phyloP scores from a whole-genome alignment of 768 basidiomycete species.

The Lyophyllum decastes region DNA sequence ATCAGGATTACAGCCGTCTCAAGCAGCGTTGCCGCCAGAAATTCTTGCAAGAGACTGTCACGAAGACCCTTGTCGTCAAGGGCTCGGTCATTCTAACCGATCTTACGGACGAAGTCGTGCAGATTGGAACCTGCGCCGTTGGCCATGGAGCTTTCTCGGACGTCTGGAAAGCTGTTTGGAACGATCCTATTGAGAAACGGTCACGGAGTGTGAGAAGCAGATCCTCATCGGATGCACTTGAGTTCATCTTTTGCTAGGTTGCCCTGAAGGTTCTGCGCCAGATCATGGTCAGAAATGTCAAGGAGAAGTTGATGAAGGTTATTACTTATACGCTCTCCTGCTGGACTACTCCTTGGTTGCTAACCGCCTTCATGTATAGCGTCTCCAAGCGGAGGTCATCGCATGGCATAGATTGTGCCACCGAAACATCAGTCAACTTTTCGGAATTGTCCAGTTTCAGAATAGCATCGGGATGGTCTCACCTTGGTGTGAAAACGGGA shows the following conservation, averaged over 20 bases:
- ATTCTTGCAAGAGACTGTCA: constrained; percentile 52
- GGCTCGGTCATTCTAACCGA: constrained; percentile 51
- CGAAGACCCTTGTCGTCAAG: constrained; percentile 55
- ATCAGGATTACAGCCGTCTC: constrained; percentile 54
- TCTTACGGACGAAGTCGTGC: constrained; percentile 55
- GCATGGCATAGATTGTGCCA: constrained; percentile 63
- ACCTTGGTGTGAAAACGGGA: constrained; percentile 64
- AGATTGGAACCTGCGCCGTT: constrained; percentile 46
- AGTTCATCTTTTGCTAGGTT: constrained; percentile 36
- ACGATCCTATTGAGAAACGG: constrained; percentile 42
- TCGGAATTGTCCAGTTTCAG: constrained; percentile 52
- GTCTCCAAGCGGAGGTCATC: constrained; percentile 55
- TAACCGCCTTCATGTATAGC: constrained; percentile 30
- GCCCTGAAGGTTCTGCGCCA: constrained; percentile 60
- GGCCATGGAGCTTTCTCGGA: constrained; percentile 61
- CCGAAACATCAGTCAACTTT: constrained; percentile 53
- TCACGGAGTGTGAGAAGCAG: constrained; percentile 30
- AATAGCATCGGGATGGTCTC: constrained; percentile 65
- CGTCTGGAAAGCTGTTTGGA: constrained; percentile 62
- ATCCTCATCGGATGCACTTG: background rate
- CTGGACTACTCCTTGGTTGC: background rate
- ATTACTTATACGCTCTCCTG: background rate
- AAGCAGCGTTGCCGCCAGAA: constrained; percentile 61
- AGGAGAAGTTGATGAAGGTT: constrained; percentile 56
- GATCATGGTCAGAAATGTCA: constrained; percentile 49